A percentile compares a stretch with the other conserved stretches of the same genome.
These are phyloP conservation scores for Lachancea quebecensis DNA, from an alignment of 805 yeast species.

Conservation along the genomic window DNA sequence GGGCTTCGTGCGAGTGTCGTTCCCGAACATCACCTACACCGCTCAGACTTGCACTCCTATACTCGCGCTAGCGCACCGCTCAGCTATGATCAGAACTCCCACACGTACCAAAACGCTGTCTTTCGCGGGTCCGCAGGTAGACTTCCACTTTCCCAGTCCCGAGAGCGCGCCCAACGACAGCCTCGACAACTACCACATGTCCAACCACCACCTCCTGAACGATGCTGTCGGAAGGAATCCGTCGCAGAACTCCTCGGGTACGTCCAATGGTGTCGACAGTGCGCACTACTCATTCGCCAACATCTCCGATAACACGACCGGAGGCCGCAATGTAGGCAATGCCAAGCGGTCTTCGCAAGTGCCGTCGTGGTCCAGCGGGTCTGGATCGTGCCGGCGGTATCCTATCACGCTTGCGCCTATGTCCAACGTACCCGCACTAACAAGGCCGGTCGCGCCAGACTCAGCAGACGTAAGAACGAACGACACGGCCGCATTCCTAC, in stretches of 20 bases:
- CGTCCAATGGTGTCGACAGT: conserved; percentile 18
- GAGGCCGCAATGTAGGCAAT: conserved; percentile 4
- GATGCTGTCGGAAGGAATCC: conserved; percentile 12
- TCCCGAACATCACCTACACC: no score
- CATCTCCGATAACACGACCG: conserved; percentile 33
- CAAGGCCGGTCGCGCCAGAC: neutral
- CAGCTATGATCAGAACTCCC: conserved; percentile 23
- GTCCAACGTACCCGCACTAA: conserved; percentile 1
- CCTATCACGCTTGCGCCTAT: conserved; percentile 19
- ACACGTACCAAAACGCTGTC: conserved; percentile 34
- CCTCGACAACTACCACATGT: conserved; percentile 19
- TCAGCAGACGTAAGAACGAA: neutral
- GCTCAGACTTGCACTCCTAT: no score
- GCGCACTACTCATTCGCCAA: conserved; percentile 33
- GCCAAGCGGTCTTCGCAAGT: conserved; percentile 3
- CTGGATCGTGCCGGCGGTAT: conserved; percentile 9
- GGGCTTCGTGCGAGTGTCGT: no score
- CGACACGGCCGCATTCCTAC: conserved; percentile 4
- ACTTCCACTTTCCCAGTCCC: conserved; percentile 34
- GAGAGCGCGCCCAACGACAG: conserved; percentile 17
- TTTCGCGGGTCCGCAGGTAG: conserved; percentile 36
- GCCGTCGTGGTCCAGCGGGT: conserved; percentile 8
- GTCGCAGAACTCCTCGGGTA: conserved; percentile 14
- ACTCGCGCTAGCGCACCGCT: no score
- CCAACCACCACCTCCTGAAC: conserved; percentile 27